Percentiles rank a stretch among this genome's conserved stretches.
Conservation (phyloP, 441 rosid species). For the Manihot esculenta region DNA sequence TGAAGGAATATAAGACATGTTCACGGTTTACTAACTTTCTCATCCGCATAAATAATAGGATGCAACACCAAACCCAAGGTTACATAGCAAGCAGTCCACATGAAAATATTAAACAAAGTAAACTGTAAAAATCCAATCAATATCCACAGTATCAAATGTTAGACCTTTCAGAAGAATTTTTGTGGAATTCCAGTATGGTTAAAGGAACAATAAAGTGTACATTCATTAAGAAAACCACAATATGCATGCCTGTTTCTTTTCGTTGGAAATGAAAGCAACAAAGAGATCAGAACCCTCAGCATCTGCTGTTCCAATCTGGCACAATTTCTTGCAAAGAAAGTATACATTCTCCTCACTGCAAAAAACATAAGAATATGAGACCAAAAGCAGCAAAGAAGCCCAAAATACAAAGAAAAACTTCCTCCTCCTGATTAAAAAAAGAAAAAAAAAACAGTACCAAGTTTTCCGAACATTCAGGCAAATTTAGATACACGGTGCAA, state of each 20-base stretch:
- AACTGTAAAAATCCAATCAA: neutral
- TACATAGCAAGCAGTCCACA: neutral
- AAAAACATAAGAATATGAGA: slow-evolving; percentile 2
- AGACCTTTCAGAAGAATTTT: neutral
- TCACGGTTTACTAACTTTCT: neutral
- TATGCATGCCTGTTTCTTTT: slow-evolving; percentile 76
- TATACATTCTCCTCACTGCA: slow-evolving; percentile 84
- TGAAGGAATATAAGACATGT: neutral
- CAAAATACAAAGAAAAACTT: neutral
- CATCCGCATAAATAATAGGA: neutral
- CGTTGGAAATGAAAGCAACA: slow-evolving; percentile 74
- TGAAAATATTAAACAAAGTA: neutral
- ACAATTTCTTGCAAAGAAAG: slow-evolving; percentile 64
- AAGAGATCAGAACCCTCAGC: slow-evolving; percentile 65
- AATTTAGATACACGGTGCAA: neutral
- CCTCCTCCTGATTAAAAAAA: neutral
- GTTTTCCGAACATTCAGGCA: neutral
- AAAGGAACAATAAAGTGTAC: neutral
- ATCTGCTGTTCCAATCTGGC: slow-evolving; percentile 49
- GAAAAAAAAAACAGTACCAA: neutral
- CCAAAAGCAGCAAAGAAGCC: neutral
- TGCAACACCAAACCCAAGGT: neutral
- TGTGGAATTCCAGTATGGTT: neutral
- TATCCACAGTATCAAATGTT: neutral
- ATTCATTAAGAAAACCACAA: neutral